These are phyloP conservation scores for Quercus tomentella DNA, from an alignment of 331 rosid species.

Conservation along the genomic window DNA sequence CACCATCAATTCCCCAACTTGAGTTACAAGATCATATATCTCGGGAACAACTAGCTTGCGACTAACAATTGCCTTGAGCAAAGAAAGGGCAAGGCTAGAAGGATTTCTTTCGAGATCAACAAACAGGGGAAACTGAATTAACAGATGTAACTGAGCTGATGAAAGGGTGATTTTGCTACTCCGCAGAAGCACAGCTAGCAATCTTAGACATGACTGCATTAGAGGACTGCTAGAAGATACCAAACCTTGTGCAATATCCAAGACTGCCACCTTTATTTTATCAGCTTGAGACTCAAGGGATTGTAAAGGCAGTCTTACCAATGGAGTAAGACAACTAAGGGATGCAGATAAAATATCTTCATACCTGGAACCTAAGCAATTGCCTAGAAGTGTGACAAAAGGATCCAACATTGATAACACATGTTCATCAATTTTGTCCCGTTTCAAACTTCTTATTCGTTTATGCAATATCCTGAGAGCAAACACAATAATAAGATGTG, in stretches of 20 bases:
- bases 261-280: slow-evolving; percentile 56
- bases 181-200: slow-evolving; percentile 73
- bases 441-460: slow-evolving; percentile 54
- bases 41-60: slow-evolving; percentile 75
- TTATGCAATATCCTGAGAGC: slow-evolving; percentile 73
- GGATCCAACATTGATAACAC: slow-evolving; percentile 70
- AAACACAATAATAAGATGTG: slow-evolving; percentile 77
- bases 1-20: slow-evolving; percentile 87
- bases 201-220: slow-evolving; percentile 75
- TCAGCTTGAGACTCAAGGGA: slow-evolving; percentile 72
- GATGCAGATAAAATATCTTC: slow-evolving; percentile 84
- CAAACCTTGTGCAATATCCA: slow-evolving; percentile 65
- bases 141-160: slow-evolving; percentile 54
- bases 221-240: slow-evolving; percentile 55
- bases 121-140: slow-evolving; percentile 81
- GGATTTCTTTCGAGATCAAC: slow-evolving; percentile 71
- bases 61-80: slow-evolving; percentile 77
- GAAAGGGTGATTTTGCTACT: slow-evolving; percentile 65
- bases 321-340: slow-evolving; percentile 67
- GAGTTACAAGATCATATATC: slow-evolving; percentile 80
- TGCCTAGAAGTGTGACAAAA: slow-evolving; percentile 55
- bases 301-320: slow-evolving; percentile 74
- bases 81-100: slow-evolving; percentile 73
- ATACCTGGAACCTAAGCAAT: slow-evolving; percentile 67
- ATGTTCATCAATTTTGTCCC: slow-evolving; percentile 35